Evolutionary conservation across 805 yeast genomes (phyloP), one percentile per base, ranked within the genome.

Genomic region (Starmerella floricola): DNA sequence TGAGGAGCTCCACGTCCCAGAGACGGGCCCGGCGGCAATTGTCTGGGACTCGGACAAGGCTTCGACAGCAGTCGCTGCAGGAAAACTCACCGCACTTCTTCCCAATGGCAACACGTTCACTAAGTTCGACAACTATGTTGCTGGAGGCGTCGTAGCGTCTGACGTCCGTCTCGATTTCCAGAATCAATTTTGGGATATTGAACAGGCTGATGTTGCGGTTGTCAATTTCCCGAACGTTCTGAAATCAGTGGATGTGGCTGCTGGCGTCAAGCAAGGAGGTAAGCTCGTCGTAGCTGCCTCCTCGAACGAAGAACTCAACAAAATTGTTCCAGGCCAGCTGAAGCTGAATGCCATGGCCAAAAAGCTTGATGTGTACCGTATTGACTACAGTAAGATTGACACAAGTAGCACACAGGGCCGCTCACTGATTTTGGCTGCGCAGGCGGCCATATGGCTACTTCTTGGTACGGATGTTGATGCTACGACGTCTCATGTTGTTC

Each of bases 391-490:
- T 18, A 83, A 74, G 42, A 69, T 76, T 52, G 79, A 74, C 47
- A 76, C 77, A 42, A 45, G 49, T 10, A 52, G 48, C 41, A 78
- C 91, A 31, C 71, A 74, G 52, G 93, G 93, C 23, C 77, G 86
- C 58, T 75, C 91, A 3, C 68, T 69, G 26, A 71, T 76, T 30
- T 78, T 86, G 59, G 84, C 85, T 38, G 64, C 74, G 44, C 94
- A 86, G 63, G 73, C 79, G 32, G 83, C 78, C 0, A 79, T 84
- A 67, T 85, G 94, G 94, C 71, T 71, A 46, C 65, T 71, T 33
- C 73, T 81, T 6, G 73, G 70, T 48, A 82, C 85, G 13, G 70
- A 69, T 31, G 67, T 76, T 34, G 78, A 77, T 37, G 76, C 77
- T 28, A 69, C 80, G 50, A 85, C 82, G 46, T 76, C 83, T 61